Evolutionary conservation across 192 early-diverging fungal species (phyloP), one percentile per base, ranked within the genome.

Genomic region (Rhizoclosmatium sp.): DNA sequence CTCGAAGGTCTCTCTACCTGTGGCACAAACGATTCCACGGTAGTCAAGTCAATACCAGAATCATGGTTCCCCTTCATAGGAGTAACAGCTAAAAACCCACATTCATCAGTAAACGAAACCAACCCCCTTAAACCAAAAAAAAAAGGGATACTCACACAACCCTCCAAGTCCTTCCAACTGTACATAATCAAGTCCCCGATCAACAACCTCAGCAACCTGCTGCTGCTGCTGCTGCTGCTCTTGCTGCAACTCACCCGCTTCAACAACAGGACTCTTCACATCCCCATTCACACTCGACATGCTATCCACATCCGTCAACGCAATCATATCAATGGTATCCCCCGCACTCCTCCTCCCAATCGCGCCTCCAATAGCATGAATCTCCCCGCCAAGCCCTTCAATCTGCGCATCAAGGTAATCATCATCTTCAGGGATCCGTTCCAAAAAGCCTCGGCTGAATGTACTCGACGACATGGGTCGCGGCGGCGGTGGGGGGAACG

Each of bases 371-470:
- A 31, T 31, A 31, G 31, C 31, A 31, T 31, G 31, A 31, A 31
- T 31, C 31, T 72, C 23, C 59, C 23, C 48, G 40, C 42, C 44
- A n/a, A 39, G 5, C 31, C 72, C 21, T 61, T 9, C 39, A 46
- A 64, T 49, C 56, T 44, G 10, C 70, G 39, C 23, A 19, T 71
- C 59, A 9, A 75, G 46, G 62, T 44, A 75, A n/a, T 23, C 48
- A 61, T 64, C 58, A 48, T 76, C 75, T 54, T 76, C 75, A 23
- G 75, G 75, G 47, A 76, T 76, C 16, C 75, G 75, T 46, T 76
- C 75, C 45, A 76, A 56, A 59, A 76, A 76, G 16, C 75, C 75
- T 40, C 41, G 44, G 5, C 19, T 19, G 45, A 40, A 71, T 14
- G 46, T 5, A 71, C 21, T 56, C 12, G 4, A 10, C 10, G 42